These are phyloP conservation scores for Paxillus rubicundulus DNA, from an alignment of 768 basidiomycete species.

Conservation along the genomic window DNA sequence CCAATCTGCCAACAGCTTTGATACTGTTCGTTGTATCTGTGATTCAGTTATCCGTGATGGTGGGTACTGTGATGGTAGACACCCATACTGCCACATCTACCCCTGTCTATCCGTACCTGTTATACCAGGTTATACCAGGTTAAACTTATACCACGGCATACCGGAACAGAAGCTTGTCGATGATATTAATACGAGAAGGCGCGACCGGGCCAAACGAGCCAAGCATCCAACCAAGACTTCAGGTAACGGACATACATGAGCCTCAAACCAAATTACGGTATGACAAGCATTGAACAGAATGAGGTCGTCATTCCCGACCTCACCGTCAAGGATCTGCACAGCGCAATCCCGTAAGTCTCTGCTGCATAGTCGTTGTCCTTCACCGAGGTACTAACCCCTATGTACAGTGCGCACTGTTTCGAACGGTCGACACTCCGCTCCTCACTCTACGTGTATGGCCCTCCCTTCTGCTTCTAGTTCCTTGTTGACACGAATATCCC, in stretches of 20 bases:
- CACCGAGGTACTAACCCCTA: background rate
- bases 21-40: too few relatives aligned
- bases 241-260: slow-evolving; percentile 14
- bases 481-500: slow-evolving; percentile 11
- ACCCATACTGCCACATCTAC: too few relatives aligned
- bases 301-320: slow-evolving; percentile 76
- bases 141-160: too few relatives aligned
- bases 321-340: slow-evolving; percentile 82
- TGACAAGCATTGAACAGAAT: slow-evolving; percentile 49
- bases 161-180: too few relatives aligned
- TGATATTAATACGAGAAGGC: too few relatives aligned
- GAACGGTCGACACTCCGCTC: slow-evolving; percentile 85
- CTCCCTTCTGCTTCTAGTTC: background rate
- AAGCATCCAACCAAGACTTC: too few relatives aligned
- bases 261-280: slow-evolving; percentile 9
- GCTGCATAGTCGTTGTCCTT: slow-evolving; percentile 3
- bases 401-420: slow-evolving; percentile 74
- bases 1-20: too few relatives aligned
- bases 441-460: slow-evolving; percentile 68
- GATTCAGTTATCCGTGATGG: too few relatives aligned
- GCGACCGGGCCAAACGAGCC: too few relatives aligned
- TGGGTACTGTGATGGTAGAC: too few relatives aligned
- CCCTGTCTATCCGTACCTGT: too few relatives aligned
- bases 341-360: slow-evolving; percentile 71
- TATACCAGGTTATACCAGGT: too few relatives aligned